Base-by-base conservation (phyloP, 306 rosid species). In the Canavalia gladiata region DNA sequence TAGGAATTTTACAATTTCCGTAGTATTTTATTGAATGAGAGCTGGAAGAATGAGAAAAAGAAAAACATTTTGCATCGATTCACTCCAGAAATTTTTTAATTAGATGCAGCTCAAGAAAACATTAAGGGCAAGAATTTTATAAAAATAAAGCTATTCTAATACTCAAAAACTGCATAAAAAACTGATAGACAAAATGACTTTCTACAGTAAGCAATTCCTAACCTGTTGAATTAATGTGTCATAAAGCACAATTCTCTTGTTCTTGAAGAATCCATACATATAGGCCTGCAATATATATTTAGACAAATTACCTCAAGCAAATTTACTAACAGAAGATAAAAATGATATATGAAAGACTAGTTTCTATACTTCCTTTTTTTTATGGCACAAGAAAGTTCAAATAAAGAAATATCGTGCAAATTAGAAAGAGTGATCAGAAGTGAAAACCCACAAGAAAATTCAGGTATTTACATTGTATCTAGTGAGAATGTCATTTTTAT, bases 221-320 rank as follows among this genome's bases (percentile, higher is more conserved):
- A 93, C 99, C 94, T 93, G 99, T 81, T 95, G 98, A 88, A 95
- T 88, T 88, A 95, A 79, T 41, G 99, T 95, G 87, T 95, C 99
- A 87, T 95, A 95, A 74, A 93, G 97, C 70, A 95, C 99, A 49
- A 95, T 95, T 76, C 99, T 87, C 90, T 93, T 95, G 90, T 95
- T 95, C 83, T 95, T 95, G 84, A 93, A 95, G 89, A 95, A 95
- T 65, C 99, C 99, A 74, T 95, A 95, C 99, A 95, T 95, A 80
- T 95, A 95, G 69, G 99, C 99, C 99, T 95, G 97, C 86, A 87
- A 75, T 67, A 83, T 37, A 59, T 71, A 68, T 37, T 65, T 25
- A 72, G 78, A 81, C 60, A 56, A 45, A 60, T 31, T 75, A 75
- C 6, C 4, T 7, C 33, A 68, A 43, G 55, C 45, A 75, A 74